Evolutionary conservation across 345 rosid genomes (phyloP), one percentile per base, ranked within the genome.

Genomic region (Leavenworthia alabamica): DNA sequence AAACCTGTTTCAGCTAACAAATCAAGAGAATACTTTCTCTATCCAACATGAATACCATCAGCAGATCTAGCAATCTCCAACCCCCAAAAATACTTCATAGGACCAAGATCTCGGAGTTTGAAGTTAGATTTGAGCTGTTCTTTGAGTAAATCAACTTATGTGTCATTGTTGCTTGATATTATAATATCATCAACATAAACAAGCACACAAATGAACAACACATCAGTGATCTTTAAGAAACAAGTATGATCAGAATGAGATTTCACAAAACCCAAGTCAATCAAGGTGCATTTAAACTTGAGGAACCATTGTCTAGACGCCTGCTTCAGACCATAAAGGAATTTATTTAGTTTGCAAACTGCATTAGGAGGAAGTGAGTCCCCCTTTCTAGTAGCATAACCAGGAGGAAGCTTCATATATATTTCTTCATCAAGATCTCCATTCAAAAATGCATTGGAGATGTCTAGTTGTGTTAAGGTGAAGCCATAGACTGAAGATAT

Each of bases 261-360:
- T 1, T 33, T 12, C 3, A 1, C 4, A 1, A 33, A 33, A 0
- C 5, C 37, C 37, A 33, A 10, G 5, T 5, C 11, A 0, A 10
- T 0, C 0, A 33, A 1, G 0, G 37, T 33, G 0, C 1, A 3
- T 0, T 12, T 9, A 0, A 33, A 10, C 1, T 31, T 33, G 5
- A 33, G 37, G 4, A 33, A 33, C 37, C n/a, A 10, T 3, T 33
- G n/a, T 1, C n/a, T 4, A 0, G 37, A 33, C 1, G n/a, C 37
- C 0, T 10, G 37, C 4, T 33, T 33, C 1, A 33, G 37, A 3
- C n/a, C 5, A 33, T 33, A 33, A 0, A 33, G 11, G 0, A 4
- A 10, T 8, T 33, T 33, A 1, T 33, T 33, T 0, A 10, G 12
- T 3, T 0, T 10, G 5, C 37, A 33, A 10, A 10, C 37, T 10